phyloP scores from a whole-genome alignment of 805 yeast species.

The Saccharomyces kudriavzevii region DNA sequence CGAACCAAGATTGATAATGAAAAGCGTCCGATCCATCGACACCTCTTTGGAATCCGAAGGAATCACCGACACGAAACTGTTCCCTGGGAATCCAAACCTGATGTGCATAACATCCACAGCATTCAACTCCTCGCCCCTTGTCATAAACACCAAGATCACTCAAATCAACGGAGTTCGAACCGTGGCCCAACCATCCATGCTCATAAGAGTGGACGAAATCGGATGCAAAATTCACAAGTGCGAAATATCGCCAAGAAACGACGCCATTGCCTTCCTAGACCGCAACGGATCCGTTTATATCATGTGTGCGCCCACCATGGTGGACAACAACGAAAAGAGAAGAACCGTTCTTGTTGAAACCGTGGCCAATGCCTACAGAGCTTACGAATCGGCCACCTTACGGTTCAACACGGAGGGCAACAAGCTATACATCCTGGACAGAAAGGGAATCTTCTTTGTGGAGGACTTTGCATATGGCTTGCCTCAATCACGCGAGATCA shows the following conservation, averaged over 20 bases:
- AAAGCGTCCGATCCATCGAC: slow-evolving; percentile 54
- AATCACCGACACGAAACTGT: slow-evolving; percentile 70
- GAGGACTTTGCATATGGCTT: slow-evolving; percentile 85
- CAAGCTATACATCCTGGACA: slow-evolving; percentile 62
- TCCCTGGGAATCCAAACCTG: slow-evolving; percentile 51
- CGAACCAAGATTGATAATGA: slow-evolving; percentile 61
- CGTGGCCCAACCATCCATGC: slow-evolving; percentile 52
- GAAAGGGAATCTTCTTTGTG: slow-evolving; percentile 70
- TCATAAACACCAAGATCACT: slow-evolving; percentile 56
- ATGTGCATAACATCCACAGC: slow-evolving; percentile 56
- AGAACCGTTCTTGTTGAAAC: slow-evolving; percentile 53
- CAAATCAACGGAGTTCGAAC: slow-evolving; percentile 32
- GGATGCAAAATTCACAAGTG: slow-evolving; percentile 72
- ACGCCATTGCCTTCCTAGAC: slow-evolving; percentile 73
- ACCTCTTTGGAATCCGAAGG: slow-evolving; percentile 78
- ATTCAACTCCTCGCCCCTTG: slow-evolving; percentile 56
- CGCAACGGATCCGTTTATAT: slow-evolving; percentile 69
- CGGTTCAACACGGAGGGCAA: slow-evolving; percentile 77
- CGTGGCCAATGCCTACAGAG: slow-evolving; percentile 65
- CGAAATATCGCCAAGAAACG: slow-evolving; percentile 77
- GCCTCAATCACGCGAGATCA: slow-evolving; percentile 60
- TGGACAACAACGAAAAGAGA: slow-evolving; percentile 48
- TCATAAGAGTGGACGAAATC: slow-evolving; percentile 63
- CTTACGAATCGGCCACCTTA: slow-evolving; percentile 70
- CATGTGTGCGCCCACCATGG: slow-evolving; percentile 49